phyloP scores from a whole-genome alignment of 164 flowering plant genomes.

The Euptelea pleiosperma region DNA sequence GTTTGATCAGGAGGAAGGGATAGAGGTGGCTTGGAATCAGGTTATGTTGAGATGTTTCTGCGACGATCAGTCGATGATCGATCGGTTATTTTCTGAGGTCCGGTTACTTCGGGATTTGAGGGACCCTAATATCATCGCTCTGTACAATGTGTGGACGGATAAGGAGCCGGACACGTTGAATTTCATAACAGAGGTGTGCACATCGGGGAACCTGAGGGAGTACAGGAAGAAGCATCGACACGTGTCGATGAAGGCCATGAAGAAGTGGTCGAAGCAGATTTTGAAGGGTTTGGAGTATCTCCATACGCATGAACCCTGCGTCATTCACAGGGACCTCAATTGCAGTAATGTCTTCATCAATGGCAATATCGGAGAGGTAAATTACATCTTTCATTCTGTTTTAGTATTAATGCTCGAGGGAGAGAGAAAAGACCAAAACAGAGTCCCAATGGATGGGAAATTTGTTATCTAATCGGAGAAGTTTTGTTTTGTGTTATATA shows the following conservation, averaged over 20 bases:
- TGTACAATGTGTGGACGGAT: slow-evolving; percentile 54
- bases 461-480: too few species aligned
- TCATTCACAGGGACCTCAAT: slow-evolving; percentile 81
- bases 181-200: slow-evolving; percentile 79
- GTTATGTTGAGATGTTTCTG: slow-evolving; percentile 44
- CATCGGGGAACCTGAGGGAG: slow-evolving; percentile 74
- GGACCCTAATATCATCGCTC: slow-evolving; percentile 44
- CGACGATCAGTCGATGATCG: slow-evolving; percentile 38
- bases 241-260: slow-evolving; percentile 64
- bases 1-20: slow-evolving; percentile 81
- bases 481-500: slow-evolving; percentile 11
- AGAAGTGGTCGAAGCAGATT: slow-evolving; percentile 82
- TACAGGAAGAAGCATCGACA: slow-evolving; percentile 69
- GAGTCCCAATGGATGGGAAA: too few species aligned
- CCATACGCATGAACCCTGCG: slow-evolving; percentile 68
- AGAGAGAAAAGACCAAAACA: too few species aligned
- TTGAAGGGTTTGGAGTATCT: slow-evolving; percentile 62
- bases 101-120: slow-evolving; percentile 37
- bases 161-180: slow-evolving; percentile 40
- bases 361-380: slow-evolving; percentile 79
- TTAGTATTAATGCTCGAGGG: too few species aligned
- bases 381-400: not conserved
- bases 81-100: slow-evolving; percentile 52
- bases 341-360: slow-evolving; percentile 81
- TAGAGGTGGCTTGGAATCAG: slow-evolving; percentile 89